These are phyloP conservation scores for Pelomyxa schiedti DNA, from an alignment of 78 protist species.

Conservation along the genomic window DNA sequence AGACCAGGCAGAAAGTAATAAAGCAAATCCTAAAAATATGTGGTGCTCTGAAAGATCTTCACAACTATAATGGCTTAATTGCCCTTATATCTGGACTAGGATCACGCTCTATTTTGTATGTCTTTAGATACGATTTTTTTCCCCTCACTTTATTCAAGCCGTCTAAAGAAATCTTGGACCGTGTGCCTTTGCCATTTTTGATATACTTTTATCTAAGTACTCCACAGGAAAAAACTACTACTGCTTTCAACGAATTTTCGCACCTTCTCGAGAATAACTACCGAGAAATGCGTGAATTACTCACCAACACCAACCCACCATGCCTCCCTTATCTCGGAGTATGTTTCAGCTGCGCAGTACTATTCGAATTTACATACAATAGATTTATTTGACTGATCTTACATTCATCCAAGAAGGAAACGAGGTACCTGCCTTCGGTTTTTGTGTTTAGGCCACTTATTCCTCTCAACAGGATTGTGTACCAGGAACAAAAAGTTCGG, in stretches of 20 bases:
- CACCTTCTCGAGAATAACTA: neutral
- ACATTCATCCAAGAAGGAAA: slow-evolving; percentile 9
- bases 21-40: neutral
- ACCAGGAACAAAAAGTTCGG: no score
- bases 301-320: neutral
- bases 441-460: no score
- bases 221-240: no score
- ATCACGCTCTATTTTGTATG: no score
- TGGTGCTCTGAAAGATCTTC: neutral
- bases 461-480: no score
- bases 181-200: no score
- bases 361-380: no score
- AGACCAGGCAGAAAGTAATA: neutral
- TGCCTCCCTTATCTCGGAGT: slow-evolving; percentile 6
- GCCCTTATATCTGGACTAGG: neutral
- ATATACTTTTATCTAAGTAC: no score
- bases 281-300: neutral
- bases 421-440: no score
- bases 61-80: neutral
- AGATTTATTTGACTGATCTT: slow-evolving; percentile 8
- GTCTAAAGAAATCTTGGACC: neutral
- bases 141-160: no score
- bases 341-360: no score
- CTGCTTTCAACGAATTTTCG: neutral
- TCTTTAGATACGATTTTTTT: no score